Evolutionary conservation across 1,284 basidiomycete species (phyloP).

Genomic region (Hortiboletus rubellus): DNA sequence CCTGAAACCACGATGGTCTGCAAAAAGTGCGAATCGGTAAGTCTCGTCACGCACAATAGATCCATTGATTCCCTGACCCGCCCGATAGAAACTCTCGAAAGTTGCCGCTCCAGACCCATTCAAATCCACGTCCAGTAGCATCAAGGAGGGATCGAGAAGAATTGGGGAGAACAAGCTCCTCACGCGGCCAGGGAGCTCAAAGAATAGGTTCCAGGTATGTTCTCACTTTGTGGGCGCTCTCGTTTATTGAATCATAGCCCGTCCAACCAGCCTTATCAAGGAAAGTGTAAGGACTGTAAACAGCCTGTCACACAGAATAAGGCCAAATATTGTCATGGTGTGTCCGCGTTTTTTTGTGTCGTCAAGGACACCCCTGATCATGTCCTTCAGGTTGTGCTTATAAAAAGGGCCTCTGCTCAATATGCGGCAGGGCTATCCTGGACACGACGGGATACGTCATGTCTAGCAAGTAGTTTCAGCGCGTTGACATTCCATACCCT

Average conservation of each 20-base stretch:
- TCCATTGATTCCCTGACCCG: constrained; percentile 9
- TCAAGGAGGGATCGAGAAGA: constrained; percentile 77
- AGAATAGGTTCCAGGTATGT: constrained; percentile 70
- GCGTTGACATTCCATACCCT: constrained; percentile 25
- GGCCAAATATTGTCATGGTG: constrained; percentile 85
- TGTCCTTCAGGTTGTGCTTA: constrained; percentile 69
- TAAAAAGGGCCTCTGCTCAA: constrained; percentile 79
- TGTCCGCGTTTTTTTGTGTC: constrained; percentile 16
- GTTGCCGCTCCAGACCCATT: constrained; percentile 82
- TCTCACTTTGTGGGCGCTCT: constrained; percentile 6
- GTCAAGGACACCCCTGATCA: constrained; percentile 1
- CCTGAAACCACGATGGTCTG: constrained; percentile 59
- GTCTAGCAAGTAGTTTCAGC: constrained; percentile 65
- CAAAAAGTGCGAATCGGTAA: constrained; percentile 69
- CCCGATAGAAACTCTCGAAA: constrained; percentile 72
- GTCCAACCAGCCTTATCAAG: constrained; percentile 66
- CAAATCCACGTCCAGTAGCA: constrained; percentile 63
- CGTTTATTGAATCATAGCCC: constrained; percentile 5
- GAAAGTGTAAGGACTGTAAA: constrained; percentile 83
- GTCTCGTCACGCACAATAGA: constrained; percentile 19
- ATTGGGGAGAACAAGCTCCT: constrained; percentile 84
- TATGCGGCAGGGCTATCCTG: constrained; percentile 80
- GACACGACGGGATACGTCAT: constrained; percentile 80
- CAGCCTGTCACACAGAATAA: constrained; percentile 77
- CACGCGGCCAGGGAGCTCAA: constrained; percentile 60